Evolutionary conservation across 2,329 filamentous ascomycete species (phyloP), one percentile per base, ranked within the genome.

Genomic region (Zasmidium citrigriseum): DNA sequence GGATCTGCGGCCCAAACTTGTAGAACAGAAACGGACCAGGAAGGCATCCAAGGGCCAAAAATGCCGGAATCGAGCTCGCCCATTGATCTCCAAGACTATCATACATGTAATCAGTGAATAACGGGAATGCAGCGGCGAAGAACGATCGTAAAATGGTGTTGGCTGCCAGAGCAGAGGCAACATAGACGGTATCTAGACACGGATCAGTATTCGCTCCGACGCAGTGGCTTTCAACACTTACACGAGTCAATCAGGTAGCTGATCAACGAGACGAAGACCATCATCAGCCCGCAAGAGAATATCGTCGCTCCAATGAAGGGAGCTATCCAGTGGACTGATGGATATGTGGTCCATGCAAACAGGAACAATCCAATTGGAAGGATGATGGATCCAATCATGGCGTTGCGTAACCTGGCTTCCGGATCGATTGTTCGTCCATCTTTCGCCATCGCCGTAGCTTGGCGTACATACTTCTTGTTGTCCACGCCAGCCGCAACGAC

Each of bases 141-240:
- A 92, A 78, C 0, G 89, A 92, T 64, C 91, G 87, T 38, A 96
- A 76, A 69, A 96, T 88, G 0, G 89, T 89, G 75, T 93, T 91
- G 49, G 88, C 88, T 2, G 89, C 89, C 10, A 93, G 78, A 0
- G 87, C 89, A 0, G 86, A 90, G 4, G 61, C 61, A 1, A 90
- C 89, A 62, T 23, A 50, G 21, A 10, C 12, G 21, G 25, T 86
- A 72, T 91, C 87, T 1, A n/a, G 83, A n/a, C n/a, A n/a, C n/a
- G n/a, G n/a, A n/a, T n/a, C n/a, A n/a, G n/a, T n/a, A n/a, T n/a
- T n/a, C n/a, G n/a, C n/a, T n/a, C n/a, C n/a, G n/a, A n/a, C n/a
- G n/a, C n/a, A n/a, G n/a, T n/a, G n/a, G n/a, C n/a, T n/a, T n/a
- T n/a, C n/a, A n/a, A n/a, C n/a, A n/a, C n/a, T n/a, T n/a, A n/a